Evolutionary conservation across 169 alveolate genomes (phyloP).

Genomic region (Neospora caninum): DNA sequence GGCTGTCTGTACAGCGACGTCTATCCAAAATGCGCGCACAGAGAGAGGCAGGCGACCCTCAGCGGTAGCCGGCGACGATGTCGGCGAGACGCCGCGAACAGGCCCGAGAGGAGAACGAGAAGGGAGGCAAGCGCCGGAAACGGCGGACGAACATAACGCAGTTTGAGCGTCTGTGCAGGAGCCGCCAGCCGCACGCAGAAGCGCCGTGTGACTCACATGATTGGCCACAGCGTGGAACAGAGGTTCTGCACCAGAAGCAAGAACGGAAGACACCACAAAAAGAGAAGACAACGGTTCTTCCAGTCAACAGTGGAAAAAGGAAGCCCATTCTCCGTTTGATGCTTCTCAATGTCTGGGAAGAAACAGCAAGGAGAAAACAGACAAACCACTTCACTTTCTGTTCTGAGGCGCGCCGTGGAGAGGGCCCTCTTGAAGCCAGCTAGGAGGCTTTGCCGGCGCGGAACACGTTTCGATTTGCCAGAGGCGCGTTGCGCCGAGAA

Average conservation of each 20-base stretch:
- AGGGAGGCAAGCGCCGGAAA: background rate
- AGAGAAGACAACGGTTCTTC: background rate
- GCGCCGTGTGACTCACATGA: background rate
- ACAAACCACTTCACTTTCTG: no score
- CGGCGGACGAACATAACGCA: background rate
- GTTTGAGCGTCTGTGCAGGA: background rate
- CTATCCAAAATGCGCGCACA: background rate
- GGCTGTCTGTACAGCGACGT: constrained; percentile 16
- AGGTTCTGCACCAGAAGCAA: background rate
- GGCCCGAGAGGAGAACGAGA: background rate
- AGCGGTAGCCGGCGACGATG: background rate
- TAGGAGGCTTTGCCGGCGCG: no score
- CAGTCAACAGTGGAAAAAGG: no score
- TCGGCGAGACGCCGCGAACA: background rate
- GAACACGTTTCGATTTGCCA: no score
- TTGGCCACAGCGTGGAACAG: background rate
- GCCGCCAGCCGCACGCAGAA: constrained; percentile 18
- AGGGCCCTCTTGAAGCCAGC: no score
- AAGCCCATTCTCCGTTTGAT: no score
- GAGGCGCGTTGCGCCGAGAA: no score
- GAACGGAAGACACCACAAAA: background rate
- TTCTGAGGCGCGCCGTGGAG: no score
- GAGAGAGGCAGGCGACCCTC: background rate
- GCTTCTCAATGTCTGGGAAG: no score
- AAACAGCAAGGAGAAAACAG: no score